phyloP scores from a whole-genome alignment of 2,329 filamentous ascomycete genomes.

The Aspergillus clavatus region DNA sequence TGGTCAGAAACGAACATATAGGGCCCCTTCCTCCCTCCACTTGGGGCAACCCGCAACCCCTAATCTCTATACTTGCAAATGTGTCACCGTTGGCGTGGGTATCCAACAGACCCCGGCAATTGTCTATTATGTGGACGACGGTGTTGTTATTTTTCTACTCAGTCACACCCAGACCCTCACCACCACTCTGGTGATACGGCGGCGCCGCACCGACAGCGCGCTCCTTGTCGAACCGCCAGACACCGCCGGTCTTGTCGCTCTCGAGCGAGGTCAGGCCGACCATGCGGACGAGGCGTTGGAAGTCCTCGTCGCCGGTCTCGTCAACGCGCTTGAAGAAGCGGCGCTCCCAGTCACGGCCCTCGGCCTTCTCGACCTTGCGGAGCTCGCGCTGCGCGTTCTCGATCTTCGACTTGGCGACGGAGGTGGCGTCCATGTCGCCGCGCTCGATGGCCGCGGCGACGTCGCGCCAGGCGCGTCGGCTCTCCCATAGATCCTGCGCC shows the following conservation, averaged over 20 bases:
- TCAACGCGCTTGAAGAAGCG: constrained; percentile 65
- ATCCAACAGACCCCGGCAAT: too few relatives aligned
- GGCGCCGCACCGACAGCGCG: constrained; percentile 44
- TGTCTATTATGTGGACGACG: too few relatives aligned
- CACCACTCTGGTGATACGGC: constrained; percentile 41
- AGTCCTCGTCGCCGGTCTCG: constrained; percentile 33
- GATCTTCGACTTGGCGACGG: constrained; percentile 77
- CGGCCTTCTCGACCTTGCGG: constrained; percentile 69
- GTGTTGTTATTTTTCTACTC: background rate
- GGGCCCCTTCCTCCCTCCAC: too few relatives aligned
- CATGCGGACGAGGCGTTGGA: constrained; percentile 41
- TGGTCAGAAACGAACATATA: background rate
- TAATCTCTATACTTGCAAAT: too few relatives aligned
- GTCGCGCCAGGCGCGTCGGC: constrained; percentile 78
- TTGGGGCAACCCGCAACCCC: too few relatives aligned
- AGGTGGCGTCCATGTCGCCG: constrained; percentile 79
- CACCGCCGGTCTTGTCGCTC: constrained; percentile 61
- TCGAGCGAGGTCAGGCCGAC: constrained; percentile 47
- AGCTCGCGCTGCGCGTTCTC: constrained; percentile 80
- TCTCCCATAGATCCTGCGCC: constrained; percentile 80
- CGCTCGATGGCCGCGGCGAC: constrained; percentile 75
- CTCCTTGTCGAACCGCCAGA: constrained; percentile 63
- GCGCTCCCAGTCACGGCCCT: constrained; percentile 72
- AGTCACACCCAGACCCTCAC: constrained; percentile 37
- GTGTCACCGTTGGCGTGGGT: too few relatives aligned